Base-by-base conservation (phyloP, 83 land plant genomes). In the Thuja plicata region DNA sequence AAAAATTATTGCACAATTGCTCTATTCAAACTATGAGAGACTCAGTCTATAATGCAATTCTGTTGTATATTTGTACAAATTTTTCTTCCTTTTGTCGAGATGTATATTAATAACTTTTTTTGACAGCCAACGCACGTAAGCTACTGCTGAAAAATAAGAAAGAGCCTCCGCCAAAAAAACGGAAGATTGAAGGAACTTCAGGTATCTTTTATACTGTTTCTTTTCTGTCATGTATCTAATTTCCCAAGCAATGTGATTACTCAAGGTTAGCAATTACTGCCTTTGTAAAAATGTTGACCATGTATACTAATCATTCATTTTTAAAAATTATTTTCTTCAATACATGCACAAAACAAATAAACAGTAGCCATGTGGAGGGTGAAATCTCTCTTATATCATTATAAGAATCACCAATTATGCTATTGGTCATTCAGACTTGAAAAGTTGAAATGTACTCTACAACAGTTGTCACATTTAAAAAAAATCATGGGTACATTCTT, bases 101-200 rank as follows among this genome's bases (percentile, higher is more conserved):
- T 83, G 52, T 48, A 48, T 27, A 83, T 48, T 83, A n/a, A 43
- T 12, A 13, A 46, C 15, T 83, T 9, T 83, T 83, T 83, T 83
- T n/a, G 35, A 34, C 80, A 94, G 96, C 89, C 89, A 92, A 86
- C 89, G 87, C 88, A 85, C 89, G 96, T 90, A 95, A 90, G 80
- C 84, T 66, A 77, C 81, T 16, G 48, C 88, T 88, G 87, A 94
- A 92, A 55, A 84, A 87, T 30, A 95, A 94, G 89, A 93, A 96
- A 87, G 95, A 92, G 57, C 93, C 93, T 78, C 90, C 91, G 40
- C 87, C 35, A 17, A 93, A 94, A 79, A 96, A 93, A 74, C 89
- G 89, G 41, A 94, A 94, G 90, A 62, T 91, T 87, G 93, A 94
- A 83, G 40, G 92, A 88, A 83, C 79, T 90, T 88, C 85, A 94